Evolutionary conservation across 345 rosid species (phyloP).

Genomic region (Gossypium longicalyx): DNA sequence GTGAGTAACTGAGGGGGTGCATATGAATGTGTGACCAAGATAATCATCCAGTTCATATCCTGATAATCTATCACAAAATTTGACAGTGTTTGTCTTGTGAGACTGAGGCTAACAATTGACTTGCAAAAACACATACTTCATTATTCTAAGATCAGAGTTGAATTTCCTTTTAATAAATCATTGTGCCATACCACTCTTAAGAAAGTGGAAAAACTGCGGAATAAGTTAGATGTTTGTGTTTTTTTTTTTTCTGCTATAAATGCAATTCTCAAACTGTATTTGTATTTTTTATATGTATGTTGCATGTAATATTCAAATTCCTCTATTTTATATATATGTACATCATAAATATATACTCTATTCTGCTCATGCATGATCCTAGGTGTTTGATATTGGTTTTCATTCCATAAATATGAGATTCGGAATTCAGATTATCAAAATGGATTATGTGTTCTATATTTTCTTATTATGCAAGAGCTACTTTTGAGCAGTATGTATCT

Average conservation of each 20-base stretch:
- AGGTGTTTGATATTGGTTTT: neutral
- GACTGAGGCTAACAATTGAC: neutral
- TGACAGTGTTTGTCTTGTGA: neutral
- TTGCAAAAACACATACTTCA: neutral
- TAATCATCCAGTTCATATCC: neutral
- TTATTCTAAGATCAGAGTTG: neutral
- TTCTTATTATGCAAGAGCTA: no score
- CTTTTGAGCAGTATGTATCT: no score
- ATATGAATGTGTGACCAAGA: constrained; percentile 2
- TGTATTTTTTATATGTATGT: no score
- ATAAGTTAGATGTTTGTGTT: neutral
- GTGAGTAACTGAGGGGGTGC: neutral
- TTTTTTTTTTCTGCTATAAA: neutral
- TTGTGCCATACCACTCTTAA: neutral
- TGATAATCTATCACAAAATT: neutral
- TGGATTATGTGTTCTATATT: no score
- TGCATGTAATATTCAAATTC: neutral
- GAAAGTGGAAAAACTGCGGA: neutral
- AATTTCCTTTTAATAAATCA: neutral
- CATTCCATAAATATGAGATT: neutral
- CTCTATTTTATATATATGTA: neutral
- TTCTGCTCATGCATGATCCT: neutral
- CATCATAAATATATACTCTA: neutral
- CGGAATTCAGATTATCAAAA: no score
- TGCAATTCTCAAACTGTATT: neutral